A percentile compares a stretch with the other conserved stretches of the same genome.
These are phyloP conservation scores for Aspergillus japonicus DNA, from an alignment of 2,329 filamentous ascomycete genomes.

Conservation along the genomic window DNA sequence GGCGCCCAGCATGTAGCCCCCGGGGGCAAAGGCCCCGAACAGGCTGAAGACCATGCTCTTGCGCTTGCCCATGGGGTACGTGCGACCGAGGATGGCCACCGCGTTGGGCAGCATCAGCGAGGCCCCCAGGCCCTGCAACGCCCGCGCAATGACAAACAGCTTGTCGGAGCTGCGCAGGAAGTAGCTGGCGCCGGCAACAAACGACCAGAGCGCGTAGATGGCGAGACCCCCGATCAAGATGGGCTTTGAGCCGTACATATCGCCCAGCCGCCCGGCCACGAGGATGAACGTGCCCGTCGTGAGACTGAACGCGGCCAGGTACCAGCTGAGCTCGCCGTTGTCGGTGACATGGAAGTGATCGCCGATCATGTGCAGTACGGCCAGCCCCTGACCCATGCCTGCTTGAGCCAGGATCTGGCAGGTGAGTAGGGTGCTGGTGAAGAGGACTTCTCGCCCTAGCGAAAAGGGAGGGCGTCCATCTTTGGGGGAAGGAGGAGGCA, in stretches of 20 bases:
- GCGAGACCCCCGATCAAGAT: conserved; percentile 34
- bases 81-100: conserved; percentile 60
- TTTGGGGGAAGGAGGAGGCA: no score
- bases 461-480: no score
- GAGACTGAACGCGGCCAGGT: background rate
- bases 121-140: conserved; percentile 57
- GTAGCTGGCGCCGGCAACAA: conserved; percentile 26
- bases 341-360: background rate
- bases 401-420: no score
- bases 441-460: no score
- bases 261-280: conserved; percentile 31
- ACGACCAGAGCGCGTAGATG: conserved; percentile 37
- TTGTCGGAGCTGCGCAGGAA: conserved; percentile 32
- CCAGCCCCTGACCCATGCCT: no score
- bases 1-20: conserved; percentile 43
- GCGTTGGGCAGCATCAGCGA: conserved; percentile 65
- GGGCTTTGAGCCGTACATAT: conserved; percentile 36
- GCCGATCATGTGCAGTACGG: background rate
- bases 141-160: conserved; percentile 51
- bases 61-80: conserved; percentile 55
- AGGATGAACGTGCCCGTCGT: conserved; percentile 4
- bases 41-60: conserved; percentile 60
- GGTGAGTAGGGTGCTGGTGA: no score
- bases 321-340: background rate
- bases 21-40: conserved; percentile 50